These are phyloP conservation scores for Rhodotorula sp. DNA, from an alignment of 1,284 basidiomycete genomes.

Conservation along the genomic window DNA sequence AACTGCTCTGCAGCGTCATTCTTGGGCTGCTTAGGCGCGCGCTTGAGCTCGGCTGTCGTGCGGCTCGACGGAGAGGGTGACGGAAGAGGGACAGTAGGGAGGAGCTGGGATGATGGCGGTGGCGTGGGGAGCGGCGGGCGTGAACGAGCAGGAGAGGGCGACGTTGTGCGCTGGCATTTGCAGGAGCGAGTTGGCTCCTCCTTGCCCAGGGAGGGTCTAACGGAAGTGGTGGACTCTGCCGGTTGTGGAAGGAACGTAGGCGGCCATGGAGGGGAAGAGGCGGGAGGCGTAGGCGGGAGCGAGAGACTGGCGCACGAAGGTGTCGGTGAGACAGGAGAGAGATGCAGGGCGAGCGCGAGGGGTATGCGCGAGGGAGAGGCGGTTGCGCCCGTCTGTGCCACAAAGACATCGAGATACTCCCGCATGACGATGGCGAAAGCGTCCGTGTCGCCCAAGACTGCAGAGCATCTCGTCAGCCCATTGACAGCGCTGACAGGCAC, in stretches of 20 bases:
- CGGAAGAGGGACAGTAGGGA: not conserved
- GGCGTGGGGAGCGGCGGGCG: not conserved
- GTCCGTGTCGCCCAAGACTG: slow-evolving; percentile 14
- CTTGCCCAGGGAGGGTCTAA: too few relatives aligned
- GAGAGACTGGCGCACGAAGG: not conserved
- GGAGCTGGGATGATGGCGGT: not conserved
- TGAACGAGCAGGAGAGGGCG: not conserved
- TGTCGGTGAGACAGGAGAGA: not conserved
- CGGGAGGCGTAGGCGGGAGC: not conserved
- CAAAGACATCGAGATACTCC: not conserved
- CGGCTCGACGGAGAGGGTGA: not conserved
- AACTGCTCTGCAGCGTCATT: too few relatives aligned
- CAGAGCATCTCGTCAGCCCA: not conserved
- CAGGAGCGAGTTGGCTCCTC: too few relatives aligned
- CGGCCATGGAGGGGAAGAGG: not conserved
- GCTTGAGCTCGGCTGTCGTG: too few relatives aligned
- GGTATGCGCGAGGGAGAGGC: not conserved
- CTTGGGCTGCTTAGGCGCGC: too few relatives aligned
- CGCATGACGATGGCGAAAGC: not conserved
- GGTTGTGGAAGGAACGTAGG: not conserved
- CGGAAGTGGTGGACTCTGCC: too few relatives aligned
- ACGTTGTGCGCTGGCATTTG: not conserved
- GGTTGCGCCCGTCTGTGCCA: too few relatives aligned
- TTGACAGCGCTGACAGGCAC: too few relatives aligned
- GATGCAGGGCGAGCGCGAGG: not conserved